Evolutionary conservation across 345 rosid species (phyloP).

Genomic region (Durio zibethinus): DNA sequence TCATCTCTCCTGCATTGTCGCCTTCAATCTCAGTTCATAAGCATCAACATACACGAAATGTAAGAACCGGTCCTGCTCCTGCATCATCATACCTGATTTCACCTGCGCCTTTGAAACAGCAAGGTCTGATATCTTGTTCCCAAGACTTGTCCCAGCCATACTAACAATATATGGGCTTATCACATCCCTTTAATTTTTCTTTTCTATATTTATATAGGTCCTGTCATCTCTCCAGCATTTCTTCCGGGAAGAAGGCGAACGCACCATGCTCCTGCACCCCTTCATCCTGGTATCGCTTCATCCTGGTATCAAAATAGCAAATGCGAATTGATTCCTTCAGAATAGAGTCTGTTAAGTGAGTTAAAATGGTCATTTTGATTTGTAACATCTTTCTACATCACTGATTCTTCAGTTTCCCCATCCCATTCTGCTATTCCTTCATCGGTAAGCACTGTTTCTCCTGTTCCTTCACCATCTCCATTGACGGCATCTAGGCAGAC

Average conservation of each 20-base stretch:
- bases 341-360: background rate
- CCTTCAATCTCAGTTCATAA: constrained; percentile 44
- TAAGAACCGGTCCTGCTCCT: constrained; percentile 38
- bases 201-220: constrained; percentile 39
- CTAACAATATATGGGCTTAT: background rate
- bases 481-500: constrained; percentile 34
- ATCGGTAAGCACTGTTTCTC: constrained; percentile 31
- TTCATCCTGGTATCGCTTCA: constrained; percentile 41
- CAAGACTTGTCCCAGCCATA: background rate
- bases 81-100: constrained; percentile 37
- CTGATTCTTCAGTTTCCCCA: constrained; percentile 41
- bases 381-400: constrained; percentile 16
- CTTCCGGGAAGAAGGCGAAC: constrained; percentile 29
- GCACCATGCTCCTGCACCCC: constrained; percentile 49
- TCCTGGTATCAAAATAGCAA: constrained; percentile 39
- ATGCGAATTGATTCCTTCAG: constrained; percentile 5
- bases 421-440: constrained; percentile 31
- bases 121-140: constrained; percentile 29
- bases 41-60: constrained; percentile 37
- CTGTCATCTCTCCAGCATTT: constrained; percentile 33
- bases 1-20: constrained; percentile 38
- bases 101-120: constrained; percentile 42
- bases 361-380: constrained; percentile 10
- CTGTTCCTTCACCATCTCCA: constrained; percentile 61
- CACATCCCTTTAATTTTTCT: constrained; percentile 12